Evolutionary conservation across 2,329 filamentous ascomycete species (phyloP).

Genomic region (Septoria linicola): DNA sequence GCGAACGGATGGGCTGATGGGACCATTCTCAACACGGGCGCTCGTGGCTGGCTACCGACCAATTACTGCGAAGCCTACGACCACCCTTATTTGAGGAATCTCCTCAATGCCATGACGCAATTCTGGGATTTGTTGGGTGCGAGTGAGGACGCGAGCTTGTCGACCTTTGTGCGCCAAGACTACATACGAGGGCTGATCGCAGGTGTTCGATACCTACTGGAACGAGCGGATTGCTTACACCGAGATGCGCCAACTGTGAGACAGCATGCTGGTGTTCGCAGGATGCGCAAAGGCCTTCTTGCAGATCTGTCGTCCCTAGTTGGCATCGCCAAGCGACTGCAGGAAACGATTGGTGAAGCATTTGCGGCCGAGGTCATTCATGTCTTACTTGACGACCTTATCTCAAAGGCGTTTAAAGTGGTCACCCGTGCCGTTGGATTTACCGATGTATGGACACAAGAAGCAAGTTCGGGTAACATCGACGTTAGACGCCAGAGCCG

Average conservation of each 20-base stretch:
- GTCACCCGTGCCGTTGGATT: conserved; percentile 89
- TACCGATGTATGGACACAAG: conserved; percentile 70
- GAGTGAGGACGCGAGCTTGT: conserved; percentile 62
- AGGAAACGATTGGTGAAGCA: conserved; percentile 64
- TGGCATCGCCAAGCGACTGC: conserved; percentile 81
- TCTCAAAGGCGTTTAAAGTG: conserved; percentile 89
- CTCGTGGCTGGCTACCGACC: conserved; percentile 91
- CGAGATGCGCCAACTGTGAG: conserved; percentile 75
- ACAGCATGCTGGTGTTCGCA: conserved; percentile 71
- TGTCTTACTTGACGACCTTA: conserved; percentile 85
- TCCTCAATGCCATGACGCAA: conserved; percentile 82
- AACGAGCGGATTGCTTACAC: conserved; percentile 83
- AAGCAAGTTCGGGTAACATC: conserved; percentile 19
- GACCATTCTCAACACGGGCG: conserved; percentile 79
- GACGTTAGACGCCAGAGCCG: conserved; percentile 7
- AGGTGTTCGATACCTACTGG: conserved; percentile 84
- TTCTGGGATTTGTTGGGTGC: conserved; percentile 88
- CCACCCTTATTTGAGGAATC: conserved; percentile 77
- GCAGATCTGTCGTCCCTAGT: conserved; percentile 88
- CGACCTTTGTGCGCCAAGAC: conserved; percentile 85
- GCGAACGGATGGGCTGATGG: conserved; percentile 99
- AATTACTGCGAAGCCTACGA: conserved; percentile 98
- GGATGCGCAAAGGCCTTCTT: conserved; percentile 80
- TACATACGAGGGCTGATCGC: conserved; percentile 93
- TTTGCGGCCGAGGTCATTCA: conserved; percentile 61